Evolutionary conservation across 1,139 yeast species (phyloP).

Genomic region (Scheffersomyces illinoinensis): DNA sequence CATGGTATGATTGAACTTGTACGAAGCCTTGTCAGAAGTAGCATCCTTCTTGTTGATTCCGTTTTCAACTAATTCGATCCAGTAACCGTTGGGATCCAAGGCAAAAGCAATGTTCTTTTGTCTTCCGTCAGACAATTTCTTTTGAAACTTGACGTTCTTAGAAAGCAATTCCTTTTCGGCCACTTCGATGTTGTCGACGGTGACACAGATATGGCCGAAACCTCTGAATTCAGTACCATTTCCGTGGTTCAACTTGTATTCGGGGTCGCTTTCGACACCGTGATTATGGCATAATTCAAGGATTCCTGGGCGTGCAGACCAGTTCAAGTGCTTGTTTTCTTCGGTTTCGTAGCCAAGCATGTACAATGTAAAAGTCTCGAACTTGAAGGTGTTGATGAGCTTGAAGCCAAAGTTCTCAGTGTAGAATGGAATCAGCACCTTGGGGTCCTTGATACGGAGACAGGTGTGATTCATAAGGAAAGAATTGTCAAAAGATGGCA

Average conservation of each 20-base stretch:
- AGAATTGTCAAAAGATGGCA: conserved; percentile 37
- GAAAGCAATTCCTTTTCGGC: conserved; percentile 59
- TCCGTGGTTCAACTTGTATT: conserved; percentile 71
- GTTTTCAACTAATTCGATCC: conserved; percentile 88
- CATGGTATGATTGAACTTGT: conserved; percentile 88
- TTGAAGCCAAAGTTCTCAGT: conserved; percentile 74
- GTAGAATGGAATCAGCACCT: conserved; percentile 71
- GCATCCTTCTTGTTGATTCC: conserved; percentile 40
- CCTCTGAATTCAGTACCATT: conserved; percentile 84
- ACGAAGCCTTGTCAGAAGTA: conserved; percentile 41
- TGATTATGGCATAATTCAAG: conserved; percentile 83
- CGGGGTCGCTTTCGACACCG: conserved; percentile 66
- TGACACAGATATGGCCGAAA: conserved; percentile 88
- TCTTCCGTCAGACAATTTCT: conserved; percentile 84
- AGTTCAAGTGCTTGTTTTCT: conserved; percentile 39
- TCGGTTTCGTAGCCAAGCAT: conserved; percentile 60
- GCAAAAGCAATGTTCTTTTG: conserved; percentile 92
- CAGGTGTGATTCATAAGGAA: conserved; percentile 69
- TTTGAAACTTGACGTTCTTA: conserved; percentile 73
- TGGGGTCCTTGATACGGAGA: conserved; percentile 82
- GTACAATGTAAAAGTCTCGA: conserved; percentile 66
- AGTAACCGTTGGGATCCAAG: conserved; percentile 93
- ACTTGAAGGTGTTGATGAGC: conserved; percentile 51
- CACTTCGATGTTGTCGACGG: conserved; percentile 75
- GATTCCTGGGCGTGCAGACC: conserved; percentile 72